Conservation (phyloP, 306 rosid genomes). For the Hippophae tibetana region DNA sequence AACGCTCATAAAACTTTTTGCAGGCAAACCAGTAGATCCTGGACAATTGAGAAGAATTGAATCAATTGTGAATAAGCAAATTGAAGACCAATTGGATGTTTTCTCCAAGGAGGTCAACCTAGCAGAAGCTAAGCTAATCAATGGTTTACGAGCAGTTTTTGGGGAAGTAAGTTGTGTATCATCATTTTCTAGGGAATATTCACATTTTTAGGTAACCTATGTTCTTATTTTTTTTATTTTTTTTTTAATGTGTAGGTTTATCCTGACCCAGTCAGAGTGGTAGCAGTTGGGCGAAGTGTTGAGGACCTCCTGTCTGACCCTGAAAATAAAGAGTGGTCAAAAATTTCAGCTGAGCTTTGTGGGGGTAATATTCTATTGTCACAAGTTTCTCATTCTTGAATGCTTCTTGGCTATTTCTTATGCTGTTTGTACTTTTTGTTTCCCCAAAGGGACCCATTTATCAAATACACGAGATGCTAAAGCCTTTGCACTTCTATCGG, state of each 20-base stretch:
- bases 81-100: conserved; percentile 68
- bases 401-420: conserved; percentile 10
- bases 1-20: conserved; percentile 23
- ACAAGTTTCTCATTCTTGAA: conserved; percentile 10
- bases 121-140: conserved; percentile 62
- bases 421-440: conserved; percentile 20
- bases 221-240: conserved; percentile 13
- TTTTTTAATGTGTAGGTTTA: conserved; percentile 45
- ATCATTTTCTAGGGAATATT: neutral
- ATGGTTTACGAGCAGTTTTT: conserved; percentile 93
- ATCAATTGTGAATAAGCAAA: conserved; percentile 79
- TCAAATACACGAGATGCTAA: conserved; percentile 86
- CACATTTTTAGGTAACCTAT: conserved; percentile 5
- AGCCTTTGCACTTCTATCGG: conserved; percentile 88
- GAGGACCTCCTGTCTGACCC: conserved; percentile 87
- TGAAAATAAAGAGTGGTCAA: conserved; percentile 50
- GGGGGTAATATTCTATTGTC: conserved; percentile 1
- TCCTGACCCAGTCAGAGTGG: conserved; percentile 96
- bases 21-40: conserved; percentile 85
- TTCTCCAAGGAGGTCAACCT: conserved; percentile 64
- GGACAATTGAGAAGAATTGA: conserved; percentile 71
- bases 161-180: conserved; percentile 64
- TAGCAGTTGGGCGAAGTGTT: conserved; percentile 66
- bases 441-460: conserved; percentile 70
- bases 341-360: conserved; percentile 2